phyloP scores from a whole-genome alignment of 768 basidiomycete genomes.

The Lactifluus volemus region DNA sequence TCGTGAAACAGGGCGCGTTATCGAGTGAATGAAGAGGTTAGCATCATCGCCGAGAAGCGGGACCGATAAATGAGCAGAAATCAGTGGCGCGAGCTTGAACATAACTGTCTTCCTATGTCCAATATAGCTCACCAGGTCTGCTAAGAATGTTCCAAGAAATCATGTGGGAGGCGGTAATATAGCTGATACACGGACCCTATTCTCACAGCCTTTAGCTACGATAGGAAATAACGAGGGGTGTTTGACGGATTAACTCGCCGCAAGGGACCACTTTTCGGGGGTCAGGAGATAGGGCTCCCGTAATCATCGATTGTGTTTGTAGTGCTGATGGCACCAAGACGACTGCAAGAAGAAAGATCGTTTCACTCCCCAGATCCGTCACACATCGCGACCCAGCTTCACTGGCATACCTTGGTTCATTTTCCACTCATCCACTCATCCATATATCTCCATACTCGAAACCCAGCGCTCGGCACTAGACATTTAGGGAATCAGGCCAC shows the following conservation, averaged over 20 bases:
- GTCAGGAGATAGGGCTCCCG: neutral
- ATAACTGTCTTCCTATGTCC: neutral
- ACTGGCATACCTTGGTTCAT: neutral
- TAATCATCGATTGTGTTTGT: neutral
- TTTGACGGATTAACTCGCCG: neutral
- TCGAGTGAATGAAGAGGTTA: neutral
- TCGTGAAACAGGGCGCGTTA: neutral
- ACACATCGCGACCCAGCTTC: neutral
- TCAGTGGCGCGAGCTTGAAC: slow-evolving; percentile 8
- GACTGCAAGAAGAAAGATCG: neutral
- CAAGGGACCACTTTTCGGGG: neutral
- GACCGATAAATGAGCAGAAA: slow-evolving; percentile 3
- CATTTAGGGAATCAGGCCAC: too few relatives aligned
- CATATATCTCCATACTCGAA: neutral
- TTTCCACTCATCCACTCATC: neutral
- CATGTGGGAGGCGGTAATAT: neutral
- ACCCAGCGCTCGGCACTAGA: neutral
- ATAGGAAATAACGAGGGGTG: neutral
- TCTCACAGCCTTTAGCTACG: neutral
- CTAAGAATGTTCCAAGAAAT: slow-evolving; percentile 8
- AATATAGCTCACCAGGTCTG: neutral
- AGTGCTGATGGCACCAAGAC: neutral
- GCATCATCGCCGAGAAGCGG: neutral
- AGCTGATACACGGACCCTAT: neutral
- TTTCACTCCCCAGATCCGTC: neutral